phyloP scores from a whole-genome alignment of 2,329 filamentous ascomycete genomes.

The Ascochyta fabae region DNA sequence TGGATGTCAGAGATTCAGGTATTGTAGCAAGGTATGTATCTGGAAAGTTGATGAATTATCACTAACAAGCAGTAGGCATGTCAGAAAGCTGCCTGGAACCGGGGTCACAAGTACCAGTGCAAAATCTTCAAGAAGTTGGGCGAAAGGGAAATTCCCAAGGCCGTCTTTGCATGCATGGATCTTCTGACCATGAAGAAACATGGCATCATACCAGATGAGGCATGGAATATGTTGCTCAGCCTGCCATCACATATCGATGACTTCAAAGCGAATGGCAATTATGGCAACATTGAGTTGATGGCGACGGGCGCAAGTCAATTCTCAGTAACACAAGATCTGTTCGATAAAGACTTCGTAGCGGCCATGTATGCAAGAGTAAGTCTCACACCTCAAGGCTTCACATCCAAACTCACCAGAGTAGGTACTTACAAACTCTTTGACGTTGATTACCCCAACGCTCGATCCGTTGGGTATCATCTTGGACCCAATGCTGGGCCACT shows the following conservation, averaged over 20 bases:
- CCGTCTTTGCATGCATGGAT: slow-evolving; percentile 62
- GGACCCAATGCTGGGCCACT: slow-evolving; percentile 60
- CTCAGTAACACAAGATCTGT: slow-evolving; percentile 51
- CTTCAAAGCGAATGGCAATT: slow-evolving; percentile 50
- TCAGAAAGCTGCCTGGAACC: slow-evolving; percentile 65
- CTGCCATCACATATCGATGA: slow-evolving; percentile 59
- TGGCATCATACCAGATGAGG: slow-evolving; percentile 44
- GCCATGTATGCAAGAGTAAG: slow-evolving; percentile 55
- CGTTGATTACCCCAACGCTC: slow-evolving; percentile 61
- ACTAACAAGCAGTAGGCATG: slow-evolving; percentile 54
- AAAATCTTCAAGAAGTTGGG: slow-evolving; percentile 56
- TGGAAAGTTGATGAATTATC: not conserved
- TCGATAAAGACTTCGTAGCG: slow-evolving; percentile 52
- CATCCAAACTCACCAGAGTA: slow-evolving; percentile 29
- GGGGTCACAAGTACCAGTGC: slow-evolving; percentile 66
- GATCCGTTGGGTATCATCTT: slow-evolving; percentile 66
- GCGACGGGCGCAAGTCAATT: slow-evolving; percentile 62
- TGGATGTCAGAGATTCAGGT: slow-evolving; percentile 64
- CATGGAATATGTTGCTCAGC: slow-evolving; percentile 52
- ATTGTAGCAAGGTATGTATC: slow-evolving; percentile 63
- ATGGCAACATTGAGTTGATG: slow-evolving; percentile 59
- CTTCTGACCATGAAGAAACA: slow-evolving; percentile 57
- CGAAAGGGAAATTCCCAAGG: slow-evolving; percentile 57
- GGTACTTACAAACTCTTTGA: slow-evolving; percentile 64
- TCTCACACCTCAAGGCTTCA: not conserved